phyloP scores from a whole-genome alignment of 202 grass and related monocot species.

The Saccharum hybrid region DNA sequence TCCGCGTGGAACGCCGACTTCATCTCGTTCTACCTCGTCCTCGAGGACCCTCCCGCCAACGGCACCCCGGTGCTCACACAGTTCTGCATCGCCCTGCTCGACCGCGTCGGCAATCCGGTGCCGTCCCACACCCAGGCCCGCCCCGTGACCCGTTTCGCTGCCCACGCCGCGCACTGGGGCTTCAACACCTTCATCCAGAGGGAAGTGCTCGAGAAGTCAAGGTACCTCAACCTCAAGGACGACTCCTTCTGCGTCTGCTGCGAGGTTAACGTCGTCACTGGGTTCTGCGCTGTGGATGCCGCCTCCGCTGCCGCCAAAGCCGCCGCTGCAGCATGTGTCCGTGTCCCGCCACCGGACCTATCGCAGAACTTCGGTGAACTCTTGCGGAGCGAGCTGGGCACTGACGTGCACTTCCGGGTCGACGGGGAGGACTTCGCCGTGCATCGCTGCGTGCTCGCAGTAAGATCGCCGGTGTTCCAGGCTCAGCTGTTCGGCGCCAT shows the following conservation, averaged over 20 bases:
- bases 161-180: background rate
- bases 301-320: no score
- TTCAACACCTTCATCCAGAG: slow-evolving; percentile 40
- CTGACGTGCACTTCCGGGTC: background rate
- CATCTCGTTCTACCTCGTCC: slow-evolving; percentile 36
- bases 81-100: slow-evolving; percentile 35
- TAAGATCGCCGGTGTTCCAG: background rate
- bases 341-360: background rate
- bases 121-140: slow-evolving; percentile 10
- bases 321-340: background rate
- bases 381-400: background rate
- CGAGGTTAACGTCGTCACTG: slow-evolving; percentile 40
- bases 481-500: background rate
- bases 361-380: background rate
- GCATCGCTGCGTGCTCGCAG: background rate
- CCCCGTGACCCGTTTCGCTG: background rate
- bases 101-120: slow-evolving; percentile 28
- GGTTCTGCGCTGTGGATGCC: slow-evolving; percentile 28
- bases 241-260: slow-evolving; percentile 46
- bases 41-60: background rate
- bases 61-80: slow-evolving; percentile 32
- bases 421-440: background rate
- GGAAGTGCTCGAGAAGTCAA: slow-evolving; percentile 46
- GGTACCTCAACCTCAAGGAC: slow-evolving; percentile 34
- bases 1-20: background rate